Conservation (phyloP, 1,284 basidiomycete genomes). For the Trichosporon inkin region DNA sequence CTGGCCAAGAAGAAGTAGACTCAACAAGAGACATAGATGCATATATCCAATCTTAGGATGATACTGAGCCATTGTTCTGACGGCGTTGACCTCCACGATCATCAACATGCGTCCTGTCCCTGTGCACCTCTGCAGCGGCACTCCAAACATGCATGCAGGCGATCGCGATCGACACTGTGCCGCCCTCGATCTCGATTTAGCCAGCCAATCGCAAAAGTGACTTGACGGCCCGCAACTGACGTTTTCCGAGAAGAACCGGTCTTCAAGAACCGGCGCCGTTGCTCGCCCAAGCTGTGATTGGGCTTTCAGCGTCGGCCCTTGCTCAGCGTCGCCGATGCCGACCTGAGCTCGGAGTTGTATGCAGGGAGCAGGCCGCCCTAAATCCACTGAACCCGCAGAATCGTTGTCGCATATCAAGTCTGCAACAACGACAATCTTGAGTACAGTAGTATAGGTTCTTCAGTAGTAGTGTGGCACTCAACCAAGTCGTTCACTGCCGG, state of each 20-base stretch:
- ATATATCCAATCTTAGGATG: not conserved
- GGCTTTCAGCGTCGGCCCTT: not conserved
- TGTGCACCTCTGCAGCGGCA: not conserved
- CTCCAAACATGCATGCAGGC: not conserved
- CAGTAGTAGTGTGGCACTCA: too few relatives aligned
- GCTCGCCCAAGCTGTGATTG: not conserved
- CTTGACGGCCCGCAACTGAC: not conserved
- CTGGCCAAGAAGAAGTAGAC: conserved; percentile 7
- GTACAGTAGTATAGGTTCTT: too few relatives aligned
- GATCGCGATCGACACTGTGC: not conserved
- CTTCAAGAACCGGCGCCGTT: not conserved
- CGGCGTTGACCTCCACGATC: not conserved
- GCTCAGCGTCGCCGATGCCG: conserved; percentile 4
- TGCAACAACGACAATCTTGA: too few relatives aligned
- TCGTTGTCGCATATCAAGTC: too few relatives aligned
- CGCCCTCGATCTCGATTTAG: not conserved
- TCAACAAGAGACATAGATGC: conserved; percentile 4
- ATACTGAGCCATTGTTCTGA: not conserved
- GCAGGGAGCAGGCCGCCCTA: not conserved
- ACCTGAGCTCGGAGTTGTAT: not conserved
- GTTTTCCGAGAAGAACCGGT: not conserved
- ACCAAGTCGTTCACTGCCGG: too few relatives aligned
- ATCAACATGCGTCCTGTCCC: not conserved
- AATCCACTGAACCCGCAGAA: too few relatives aligned
- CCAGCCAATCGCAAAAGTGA: not conserved